A percentile compares a stretch with the other conserved stretches of the same genome.
Conservation (phyloP, 345 rosid genomes). For the Populus euphratica region DNA sequence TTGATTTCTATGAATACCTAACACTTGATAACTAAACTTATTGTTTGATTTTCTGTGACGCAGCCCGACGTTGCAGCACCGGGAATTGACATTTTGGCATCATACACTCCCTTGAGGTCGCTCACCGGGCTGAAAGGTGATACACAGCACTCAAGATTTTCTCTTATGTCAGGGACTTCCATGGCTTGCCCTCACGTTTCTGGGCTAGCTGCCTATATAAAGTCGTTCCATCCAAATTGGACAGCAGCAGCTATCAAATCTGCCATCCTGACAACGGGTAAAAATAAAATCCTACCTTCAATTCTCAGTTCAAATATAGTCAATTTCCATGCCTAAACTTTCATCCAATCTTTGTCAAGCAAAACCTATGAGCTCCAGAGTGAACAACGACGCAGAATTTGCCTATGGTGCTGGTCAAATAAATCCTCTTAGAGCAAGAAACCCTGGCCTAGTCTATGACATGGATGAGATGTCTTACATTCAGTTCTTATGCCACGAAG, state of each 20-base stretch:
- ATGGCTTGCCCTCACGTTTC: slow-evolving; percentile 93
- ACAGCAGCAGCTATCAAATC: slow-evolving; percentile 77
- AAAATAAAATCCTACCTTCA: neutral
- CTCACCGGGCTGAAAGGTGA: slow-evolving; percentile 82
- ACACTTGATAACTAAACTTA: neutral
- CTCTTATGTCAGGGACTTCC: slow-evolving; percentile 85
- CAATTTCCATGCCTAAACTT: neutral
- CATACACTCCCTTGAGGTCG: slow-evolving; percentile 70
- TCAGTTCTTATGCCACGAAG: slow-evolving; percentile 79
- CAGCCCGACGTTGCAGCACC: slow-evolving; percentile 96
- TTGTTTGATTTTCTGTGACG: neutral
- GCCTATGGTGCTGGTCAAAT: slow-evolving; percentile 84
- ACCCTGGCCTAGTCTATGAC: slow-evolving; percentile 78
- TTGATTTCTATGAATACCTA: neutral
- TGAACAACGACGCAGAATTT: slow-evolving; percentile 59
- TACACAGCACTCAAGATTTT: slow-evolving; percentile 64
- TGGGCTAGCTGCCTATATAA: slow-evolving; percentile 79
- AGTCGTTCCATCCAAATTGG: slow-evolving; percentile 90
- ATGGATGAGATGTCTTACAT: slow-evolving; percentile 65
- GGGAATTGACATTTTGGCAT: slow-evolving; percentile 74
- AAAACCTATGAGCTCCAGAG: slow-evolving; percentile 56
- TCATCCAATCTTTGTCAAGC: slow-evolving; percentile 31
- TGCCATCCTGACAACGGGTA: slow-evolving; percentile 88
- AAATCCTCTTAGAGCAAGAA: slow-evolving; percentile 53
- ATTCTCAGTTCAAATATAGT: no score